These are phyloP conservation scores for Calycina marina DNA, from an alignment of 2,329 filamentous ascomycete species.

Conservation along the genomic window DNA sequence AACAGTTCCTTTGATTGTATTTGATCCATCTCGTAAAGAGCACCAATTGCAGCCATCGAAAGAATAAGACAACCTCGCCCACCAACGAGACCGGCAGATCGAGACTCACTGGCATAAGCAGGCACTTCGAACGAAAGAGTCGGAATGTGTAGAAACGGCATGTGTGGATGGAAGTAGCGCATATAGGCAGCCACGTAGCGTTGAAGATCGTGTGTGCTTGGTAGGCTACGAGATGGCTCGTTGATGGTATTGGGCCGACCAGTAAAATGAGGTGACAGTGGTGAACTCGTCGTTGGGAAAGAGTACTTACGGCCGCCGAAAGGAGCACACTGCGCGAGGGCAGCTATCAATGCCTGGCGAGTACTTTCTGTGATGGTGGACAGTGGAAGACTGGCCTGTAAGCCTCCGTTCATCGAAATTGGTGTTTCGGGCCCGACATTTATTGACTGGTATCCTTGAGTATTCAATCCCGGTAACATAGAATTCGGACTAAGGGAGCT, in stretches of 20 bases:
- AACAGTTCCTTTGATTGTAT: constrained; percentile 72
- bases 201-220: constrained; percentile 73
- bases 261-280: constrained; percentile 37
- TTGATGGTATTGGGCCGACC: constrained; percentile 33
- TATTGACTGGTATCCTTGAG: constrained; percentile 49
- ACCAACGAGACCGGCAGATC: constrained; percentile 46
- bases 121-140: constrained; percentile 82
- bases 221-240: constrained; percentile 45
- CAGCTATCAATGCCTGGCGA: constrained; percentile 44
- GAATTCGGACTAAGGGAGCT: constrained; percentile 61
- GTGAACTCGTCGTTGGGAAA: constrained; percentile 38
- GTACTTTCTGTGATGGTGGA: constrained; percentile 52
- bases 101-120: constrained; percentile 47
- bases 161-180: constrained; percentile 81
- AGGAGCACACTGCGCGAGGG: constrained; percentile 38
- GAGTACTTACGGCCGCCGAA: constrained; percentile 51
- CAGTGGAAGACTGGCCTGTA: constrained; percentile 41
- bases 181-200: constrained; percentile 85
- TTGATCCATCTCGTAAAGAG: constrained; percentile 76
- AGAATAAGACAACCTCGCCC: constrained; percentile 77
- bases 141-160: constrained; percentile 87
- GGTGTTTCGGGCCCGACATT: constrained; percentile 61
- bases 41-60: constrained; percentile 73
- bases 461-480: constrained; percentile 48
- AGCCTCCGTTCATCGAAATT: constrained; percentile 49